phyloP scores from a whole-genome alignment of 805 yeast species.

The Saturnispora dispora region DNA sequence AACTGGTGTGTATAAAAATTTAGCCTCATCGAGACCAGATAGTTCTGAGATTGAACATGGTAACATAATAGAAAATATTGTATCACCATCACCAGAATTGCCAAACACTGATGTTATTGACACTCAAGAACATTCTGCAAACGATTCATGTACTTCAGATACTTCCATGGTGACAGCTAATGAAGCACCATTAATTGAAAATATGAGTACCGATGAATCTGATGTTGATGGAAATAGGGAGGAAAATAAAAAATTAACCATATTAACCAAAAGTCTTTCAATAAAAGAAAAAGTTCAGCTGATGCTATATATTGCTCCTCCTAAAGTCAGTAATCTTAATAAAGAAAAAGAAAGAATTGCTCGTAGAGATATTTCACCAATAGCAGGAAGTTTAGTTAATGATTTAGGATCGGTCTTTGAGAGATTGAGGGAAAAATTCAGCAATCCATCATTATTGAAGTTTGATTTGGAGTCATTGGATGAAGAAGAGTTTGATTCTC shows the following conservation, averaged over 20 bases:
- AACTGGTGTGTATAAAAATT: background rate
- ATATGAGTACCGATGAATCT: background rate
- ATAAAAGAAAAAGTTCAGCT: slow-evolving; percentile 1
- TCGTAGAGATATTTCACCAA: slow-evolving; percentile 37
- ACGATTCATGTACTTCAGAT: background rate
- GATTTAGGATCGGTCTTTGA: slow-evolving; percentile 17
- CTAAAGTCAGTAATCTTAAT: slow-evolving; percentile 3
- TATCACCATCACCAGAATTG: background rate
- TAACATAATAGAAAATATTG: background rate
- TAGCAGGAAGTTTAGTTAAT: slow-evolving; percentile 22
- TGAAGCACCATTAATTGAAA: background rate
- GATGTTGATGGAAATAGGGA: background rate
- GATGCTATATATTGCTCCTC: background rate
- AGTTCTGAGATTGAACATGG: background rate
- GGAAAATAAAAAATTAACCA: background rate
- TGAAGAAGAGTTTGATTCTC: slow-evolving; percentile 10
- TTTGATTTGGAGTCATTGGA: slow-evolving; percentile 12
- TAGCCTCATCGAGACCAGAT: background rate
- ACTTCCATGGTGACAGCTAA: background rate
- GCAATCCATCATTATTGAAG: slow-evolving; percentile 18
- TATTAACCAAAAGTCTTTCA: background rate
- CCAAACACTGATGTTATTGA: background rate
- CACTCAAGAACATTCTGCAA: background rate
- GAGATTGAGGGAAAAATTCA: slow-evolving; percentile 16
- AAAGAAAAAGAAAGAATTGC: slow-evolving; percentile 37